Conservation (phyloP, 768 basidiomycete genomes). For the Paxillus involutus region DNA sequence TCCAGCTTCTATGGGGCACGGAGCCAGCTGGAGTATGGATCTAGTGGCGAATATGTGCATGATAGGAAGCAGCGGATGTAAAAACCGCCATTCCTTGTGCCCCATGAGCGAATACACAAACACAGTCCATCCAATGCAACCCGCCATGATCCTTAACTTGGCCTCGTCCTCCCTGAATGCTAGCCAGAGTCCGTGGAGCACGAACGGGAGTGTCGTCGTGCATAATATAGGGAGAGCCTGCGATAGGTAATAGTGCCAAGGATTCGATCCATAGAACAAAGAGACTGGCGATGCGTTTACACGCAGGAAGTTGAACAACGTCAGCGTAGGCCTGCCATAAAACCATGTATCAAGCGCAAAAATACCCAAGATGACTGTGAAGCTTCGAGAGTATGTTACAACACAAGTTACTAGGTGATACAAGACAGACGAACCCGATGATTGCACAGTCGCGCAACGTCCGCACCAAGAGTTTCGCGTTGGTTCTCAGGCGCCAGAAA, state of each 20-base stretch:
- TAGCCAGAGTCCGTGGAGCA: conserved; percentile 57
- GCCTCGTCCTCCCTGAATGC: conserved; percentile 18
- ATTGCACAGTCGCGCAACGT: conserved; percentile 40
- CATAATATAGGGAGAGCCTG: conserved; percentile 86
- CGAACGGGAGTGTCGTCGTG: conserved; percentile 71
- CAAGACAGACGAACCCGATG: conserved; percentile 45
- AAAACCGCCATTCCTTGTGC: conserved; percentile 98
- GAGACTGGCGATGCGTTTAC: conserved; percentile 87
- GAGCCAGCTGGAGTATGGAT: conserved; percentile 56
- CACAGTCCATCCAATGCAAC: conserved; percentile 59
- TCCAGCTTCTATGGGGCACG: not conserved
- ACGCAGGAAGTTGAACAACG: conserved; percentile 77
- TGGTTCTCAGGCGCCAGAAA: conserved; percentile 50
- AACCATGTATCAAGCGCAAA: conserved; percentile 68
- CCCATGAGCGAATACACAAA: conserved; percentile 73
- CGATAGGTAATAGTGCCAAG: conserved; percentile 87
- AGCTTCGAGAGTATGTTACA: conserved; percentile 16
- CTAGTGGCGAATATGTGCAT: conserved; percentile 78
- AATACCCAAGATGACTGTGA: conserved; percentile 22
- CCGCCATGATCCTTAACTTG: conserved; percentile 45
- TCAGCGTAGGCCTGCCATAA: conserved; percentile 66
- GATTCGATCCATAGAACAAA: conserved; percentile 84
- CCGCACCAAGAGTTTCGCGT: conserved; percentile 26
- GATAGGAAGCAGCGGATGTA: conserved; percentile 87
- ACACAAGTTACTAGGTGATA: not conserved